Conservation (phyloP, 2,329 filamentous ascomycete genomes). For the Tolypocladium inflatum region DNA sequence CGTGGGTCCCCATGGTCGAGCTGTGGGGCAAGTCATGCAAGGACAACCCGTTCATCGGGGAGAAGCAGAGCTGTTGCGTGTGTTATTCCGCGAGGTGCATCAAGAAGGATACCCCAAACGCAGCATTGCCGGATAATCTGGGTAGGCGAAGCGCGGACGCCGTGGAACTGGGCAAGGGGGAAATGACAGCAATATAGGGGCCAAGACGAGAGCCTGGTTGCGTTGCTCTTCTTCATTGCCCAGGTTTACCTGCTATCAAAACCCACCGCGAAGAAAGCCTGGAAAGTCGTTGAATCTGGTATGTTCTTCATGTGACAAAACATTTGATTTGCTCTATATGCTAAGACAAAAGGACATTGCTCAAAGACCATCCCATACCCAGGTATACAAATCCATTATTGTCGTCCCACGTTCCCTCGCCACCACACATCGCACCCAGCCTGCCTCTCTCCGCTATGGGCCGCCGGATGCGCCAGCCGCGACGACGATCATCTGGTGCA, state of each 20-base stretch:
- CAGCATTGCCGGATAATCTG: slow-evolving; percentile 14
- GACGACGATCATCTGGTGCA: slow-evolving; percentile 39
- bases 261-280: background rate
- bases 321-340: background rate
- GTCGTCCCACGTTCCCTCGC: background rate
- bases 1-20: slow-evolving; percentile 38
- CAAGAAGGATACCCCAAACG: slow-evolving; percentile 22
- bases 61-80: slow-evolving; percentile 19
- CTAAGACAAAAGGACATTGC: background rate
- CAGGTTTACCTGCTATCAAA: too few relatives aligned
- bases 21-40: slow-evolving; percentile 38
- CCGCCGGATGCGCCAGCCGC: slow-evolving; percentile 15
- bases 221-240: background rate
- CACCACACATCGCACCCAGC: background rate
- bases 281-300: background rate
- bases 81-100: slow-evolving; percentile 33
- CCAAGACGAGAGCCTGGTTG: background rate
- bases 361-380: background rate
- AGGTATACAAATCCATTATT: background rate
- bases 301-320: background rate
- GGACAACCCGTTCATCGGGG: slow-evolving; percentile 33
- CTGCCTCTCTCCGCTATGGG: background rate
- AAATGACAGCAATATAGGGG: slow-evolving; percentile 11
- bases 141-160: slow-evolving; percentile 13
- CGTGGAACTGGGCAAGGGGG: slow-evolving; percentile 10